Base-by-base conservation (phyloP, 208 protist species). In the Kentomonas sorsogonicus region DNA sequence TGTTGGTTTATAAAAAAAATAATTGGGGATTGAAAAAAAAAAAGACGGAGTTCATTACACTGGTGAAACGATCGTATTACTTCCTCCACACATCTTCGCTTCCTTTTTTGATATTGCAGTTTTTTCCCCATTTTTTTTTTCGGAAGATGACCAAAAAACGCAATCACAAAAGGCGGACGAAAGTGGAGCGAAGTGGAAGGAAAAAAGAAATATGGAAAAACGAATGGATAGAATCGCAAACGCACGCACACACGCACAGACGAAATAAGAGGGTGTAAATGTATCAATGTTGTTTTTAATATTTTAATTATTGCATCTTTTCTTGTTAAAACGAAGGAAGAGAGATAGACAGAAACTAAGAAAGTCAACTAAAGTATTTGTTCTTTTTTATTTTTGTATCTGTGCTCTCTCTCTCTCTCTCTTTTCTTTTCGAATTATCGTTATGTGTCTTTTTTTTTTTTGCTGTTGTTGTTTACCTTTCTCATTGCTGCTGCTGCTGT, bases 11-110 rank as follows among this genome's bases (percentile, higher is more conserved):
- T 40, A n/a, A 40, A 40, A n/a, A n/a, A 40, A n/a, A 40, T 40
- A 40, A 9, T 40, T 40, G 13, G 46, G 6, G 18, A 45, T 16
- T 11, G 36, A 23, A 59, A 59, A 26, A 22, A 27, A 54, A 54
- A 54, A 41, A 38, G 47, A 38, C 13, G 31, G 20, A 54, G 29
- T 30, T 25, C 4, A 22, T 4, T 20, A 53, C 7, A 38, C 7
- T 29, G 11, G 29, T n/a, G n/a, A n/a, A n/a, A n/a, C n/a, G n/a
- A n/a, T n/a, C n/a, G n/a, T n/a, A n/a, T n/a, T n/a, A n/a, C n/a
- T n/a, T n/a, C n/a, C n/a, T n/a, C n/a, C n/a, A n/a, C n/a, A n/a
- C n/a, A n/a, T n/a, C n/a, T n/a, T n/a, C n/a, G n/a, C n/a, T n/a
- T n/a, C n/a, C n/a, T n/a, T n/a, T n/a, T 38, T 38, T 5, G 33